A percentile compares a stretch with the other conserved stretches of the same genome.
phyloP scores from a whole-genome alignment of 768 basidiomycete genomes.

The Podaxis mareebaensis region DNA sequence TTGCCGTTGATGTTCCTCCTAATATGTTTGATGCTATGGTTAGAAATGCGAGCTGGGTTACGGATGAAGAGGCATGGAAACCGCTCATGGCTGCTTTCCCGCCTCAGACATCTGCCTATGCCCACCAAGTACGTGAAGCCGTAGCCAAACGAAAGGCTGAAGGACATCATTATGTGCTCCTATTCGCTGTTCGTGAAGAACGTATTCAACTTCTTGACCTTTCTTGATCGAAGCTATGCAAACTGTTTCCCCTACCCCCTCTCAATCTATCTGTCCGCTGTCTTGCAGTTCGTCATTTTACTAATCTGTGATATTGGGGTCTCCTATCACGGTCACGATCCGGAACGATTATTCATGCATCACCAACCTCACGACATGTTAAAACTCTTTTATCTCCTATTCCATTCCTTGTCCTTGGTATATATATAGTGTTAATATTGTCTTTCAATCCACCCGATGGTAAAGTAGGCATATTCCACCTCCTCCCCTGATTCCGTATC shows the following conservation, averaged over 20 bases:
- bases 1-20: constrained; percentile 71
- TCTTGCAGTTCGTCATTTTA: neutral
- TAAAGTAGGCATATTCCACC: constrained; percentile 71
- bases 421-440: neutral
- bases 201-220: constrained; percentile 50
- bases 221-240: neutral
- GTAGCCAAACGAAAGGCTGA: constrained; percentile 62
- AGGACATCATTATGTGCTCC: constrained; percentile 58
- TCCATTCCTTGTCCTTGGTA: constrained; percentile 6
- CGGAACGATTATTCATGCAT: neutral
- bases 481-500: constrained; percentile 50
- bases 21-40: constrained; percentile 64
- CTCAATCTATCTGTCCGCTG: neutral
- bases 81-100: constrained; percentile 55
- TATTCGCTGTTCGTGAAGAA: constrained; percentile 72
- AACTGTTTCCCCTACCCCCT: neutral
- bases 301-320: neutral
- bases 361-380: neutral
- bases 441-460: constrained; percentile 59
- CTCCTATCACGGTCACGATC: neutral
- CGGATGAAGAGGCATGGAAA: constrained; percentile 78
- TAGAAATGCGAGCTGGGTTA: constrained; percentile 60
- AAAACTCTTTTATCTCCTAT: constrained; percentile 6
- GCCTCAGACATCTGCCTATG: constrained; percentile 59
- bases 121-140: constrained; percentile 67